Conservation (phyloP, 495 filamentous ascomycete genomes). For the Daldinia concentrica region DNA sequence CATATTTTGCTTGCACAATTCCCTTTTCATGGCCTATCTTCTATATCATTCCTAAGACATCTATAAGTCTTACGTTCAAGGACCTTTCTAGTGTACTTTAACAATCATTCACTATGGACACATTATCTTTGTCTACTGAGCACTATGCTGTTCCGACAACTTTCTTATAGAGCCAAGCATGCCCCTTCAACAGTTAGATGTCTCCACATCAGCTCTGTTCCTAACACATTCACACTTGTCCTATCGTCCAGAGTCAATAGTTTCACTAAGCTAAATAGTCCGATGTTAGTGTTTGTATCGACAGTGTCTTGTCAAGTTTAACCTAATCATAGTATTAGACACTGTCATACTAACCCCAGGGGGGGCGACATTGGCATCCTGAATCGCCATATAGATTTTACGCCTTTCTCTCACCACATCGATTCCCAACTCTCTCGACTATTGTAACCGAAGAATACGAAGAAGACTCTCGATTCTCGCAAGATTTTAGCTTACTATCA, state of each 20-base stretch:
- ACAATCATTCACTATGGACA: conserved; percentile 6
- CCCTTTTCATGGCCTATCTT: neutral
- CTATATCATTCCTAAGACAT: neutral
- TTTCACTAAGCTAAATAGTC: neutral
- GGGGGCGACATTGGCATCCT: neutral
- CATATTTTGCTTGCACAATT: conserved; percentile 10
- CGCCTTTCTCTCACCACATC: neutral
- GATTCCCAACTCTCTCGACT: neutral
- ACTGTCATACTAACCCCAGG: neutral
- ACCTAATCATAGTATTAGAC: neutral
- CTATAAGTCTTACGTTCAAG: neutral
- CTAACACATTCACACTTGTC: neutral
- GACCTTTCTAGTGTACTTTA: neutral
- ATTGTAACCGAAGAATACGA: neutral
- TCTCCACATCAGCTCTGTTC: neutral
- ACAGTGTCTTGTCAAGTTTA: neutral
- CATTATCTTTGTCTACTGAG: conserved; percentile 6
- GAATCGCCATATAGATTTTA: neutral
- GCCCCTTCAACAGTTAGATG: neutral
- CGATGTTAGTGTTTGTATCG: neutral
- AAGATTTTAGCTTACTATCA: neutral
- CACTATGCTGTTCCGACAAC: neutral
- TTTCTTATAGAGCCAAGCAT: neutral
- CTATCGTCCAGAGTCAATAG: neutral
- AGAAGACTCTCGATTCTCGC: neutral